Conservation (phyloP, 2,329 filamentous ascomycete genomes). For the Cryphonectria parasitica region DNA sequence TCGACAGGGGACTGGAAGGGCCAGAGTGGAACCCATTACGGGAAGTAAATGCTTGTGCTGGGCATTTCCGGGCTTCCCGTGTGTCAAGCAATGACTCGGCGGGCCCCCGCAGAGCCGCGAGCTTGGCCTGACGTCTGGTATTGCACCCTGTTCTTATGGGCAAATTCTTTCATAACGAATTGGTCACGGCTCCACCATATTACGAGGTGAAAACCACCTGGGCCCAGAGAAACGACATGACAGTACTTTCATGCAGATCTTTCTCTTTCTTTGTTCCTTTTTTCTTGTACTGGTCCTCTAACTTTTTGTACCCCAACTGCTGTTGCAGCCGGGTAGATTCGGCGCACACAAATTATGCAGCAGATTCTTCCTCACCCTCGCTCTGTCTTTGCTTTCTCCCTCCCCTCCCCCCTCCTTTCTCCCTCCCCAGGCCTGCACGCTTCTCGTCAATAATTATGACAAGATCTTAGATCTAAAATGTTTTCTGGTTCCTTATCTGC, state of each 20-base stretch:
- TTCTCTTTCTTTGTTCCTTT: no score
- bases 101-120: conserved; percentile 27
- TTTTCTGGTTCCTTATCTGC: conserved; percentile 17
- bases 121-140: conserved; percentile 14
- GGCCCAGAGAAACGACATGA: conserved; percentile 13
- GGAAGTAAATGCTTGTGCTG: conserved; percentile 12
- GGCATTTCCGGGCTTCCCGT: conserved; percentile 19
- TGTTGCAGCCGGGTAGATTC: conserved; percentile 7
- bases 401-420: no score
- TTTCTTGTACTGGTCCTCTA: no score
- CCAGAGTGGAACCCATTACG: conserved; percentile 24
- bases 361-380: not conserved
- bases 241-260: conserved; percentile 12
- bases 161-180: conserved; percentile 28
- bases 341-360: conserved; percentile 9
- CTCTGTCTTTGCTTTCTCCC: not conserved
- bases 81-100: conserved; percentile 27
- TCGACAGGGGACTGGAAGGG: conserved; percentile 12
- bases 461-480: conserved; percentile 30
- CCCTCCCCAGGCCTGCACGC: not conserved
- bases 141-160: conserved; percentile 10
- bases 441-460: conserved; percentile 24
- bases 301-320: no score
- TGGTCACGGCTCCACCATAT: conserved; percentile 23
- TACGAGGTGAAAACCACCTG: conserved; percentile 24